Percentiles rank a stretch among this genome's conserved stretches.
These are phyloP conservation scores for Microcyclospora pomicola DNA, from an alignment of 2,329 filamentous ascomycete genomes.

Conservation along the genomic window DNA sequence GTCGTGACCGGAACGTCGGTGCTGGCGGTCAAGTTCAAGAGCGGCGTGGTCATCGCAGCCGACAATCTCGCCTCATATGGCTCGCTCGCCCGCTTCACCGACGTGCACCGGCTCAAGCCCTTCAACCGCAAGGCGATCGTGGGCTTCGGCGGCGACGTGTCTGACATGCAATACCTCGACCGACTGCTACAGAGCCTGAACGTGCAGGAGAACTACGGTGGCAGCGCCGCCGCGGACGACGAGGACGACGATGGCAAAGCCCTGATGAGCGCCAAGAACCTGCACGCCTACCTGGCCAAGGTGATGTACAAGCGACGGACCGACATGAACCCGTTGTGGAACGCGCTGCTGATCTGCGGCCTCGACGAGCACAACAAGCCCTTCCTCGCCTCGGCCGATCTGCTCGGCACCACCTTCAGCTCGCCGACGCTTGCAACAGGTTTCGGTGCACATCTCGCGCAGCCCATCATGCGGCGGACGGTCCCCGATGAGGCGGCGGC, in stretches of 20 bases:
- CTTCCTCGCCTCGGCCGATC: constrained; percentile 82
- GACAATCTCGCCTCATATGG: constrained; percentile 98
- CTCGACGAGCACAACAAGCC: constrained; percentile 66
- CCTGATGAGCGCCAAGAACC: constrained; percentile 71
- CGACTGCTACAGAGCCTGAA: constrained; percentile 75
- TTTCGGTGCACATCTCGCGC: constrained; percentile 82
- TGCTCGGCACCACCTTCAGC: constrained; percentile 84
- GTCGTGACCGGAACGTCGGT: constrained; percentile 96
- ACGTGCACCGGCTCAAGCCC: constrained; percentile 84
- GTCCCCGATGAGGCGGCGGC: constrained; percentile 75
- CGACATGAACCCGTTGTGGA: constrained; percentile 97
- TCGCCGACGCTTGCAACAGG: constrained; percentile 83
- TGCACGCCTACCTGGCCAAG: constrained; percentile 93
- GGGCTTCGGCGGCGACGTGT: constrained; percentile 93
- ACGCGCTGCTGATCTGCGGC: constrained; percentile 81
- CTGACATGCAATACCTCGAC: constrained; percentile 98
- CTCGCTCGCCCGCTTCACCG: constrained; percentile 84
- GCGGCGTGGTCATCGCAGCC: constrained; percentile 89
- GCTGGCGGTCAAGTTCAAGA: constrained; percentile 86
- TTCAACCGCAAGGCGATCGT: constrained; percentile 77
- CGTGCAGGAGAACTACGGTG: constrained; percentile 85
- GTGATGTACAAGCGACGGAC: constrained; percentile 89
- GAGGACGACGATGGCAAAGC: constrained; percentile 57
- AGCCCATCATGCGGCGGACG: constrained; percentile 74
- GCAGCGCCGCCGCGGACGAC: constrained; percentile 39